Conservation (phyloP, 768 basidiomycete species). For the Amanita subjunquillea region DNA sequence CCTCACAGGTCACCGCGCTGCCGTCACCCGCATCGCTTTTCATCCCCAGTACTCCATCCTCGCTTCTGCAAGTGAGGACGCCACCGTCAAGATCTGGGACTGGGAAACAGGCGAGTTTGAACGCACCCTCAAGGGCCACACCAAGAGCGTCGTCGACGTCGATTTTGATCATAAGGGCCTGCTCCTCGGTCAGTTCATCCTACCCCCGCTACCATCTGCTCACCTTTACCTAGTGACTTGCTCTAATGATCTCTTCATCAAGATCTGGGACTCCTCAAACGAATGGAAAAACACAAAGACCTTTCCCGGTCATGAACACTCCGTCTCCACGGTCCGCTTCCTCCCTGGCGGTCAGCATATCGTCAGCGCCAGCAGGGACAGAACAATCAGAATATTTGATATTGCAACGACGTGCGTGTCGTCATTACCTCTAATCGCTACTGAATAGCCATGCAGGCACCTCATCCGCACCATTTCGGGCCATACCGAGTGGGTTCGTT, state of each 20-base stretch:
- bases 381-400: conserved; percentile 80
- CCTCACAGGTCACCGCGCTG: conserved; percentile 64
- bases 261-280: conserved; percentile 85
- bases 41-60: conserved; percentile 79
- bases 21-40: conserved; percentile 73
- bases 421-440: conserved; percentile 4
- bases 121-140: conserved; percentile 86
- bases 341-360: conserved; percentile 77
- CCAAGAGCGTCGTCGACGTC: conserved; percentile 78
- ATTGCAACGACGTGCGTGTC: conserved; percentile 69
- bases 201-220: background rate
- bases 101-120: conserved; percentile 96
- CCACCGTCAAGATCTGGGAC: conserved; percentile 91
- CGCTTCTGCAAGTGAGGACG: conserved; percentile 81
- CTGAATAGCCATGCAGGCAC: conserved; percentile 34
- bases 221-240: conserved; percentile 26
- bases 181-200: conserved; percentile 49
- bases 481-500: conserved; percentile 83
- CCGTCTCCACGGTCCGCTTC: conserved; percentile 79
- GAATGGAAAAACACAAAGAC: conserved; percentile 88
- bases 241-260: conserved; percentile 85
- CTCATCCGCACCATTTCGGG: conserved; percentile 66
- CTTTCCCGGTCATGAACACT: conserved; percentile 84
- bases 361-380: conserved; percentile 81
- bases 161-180: conserved; percentile 85